Evolutionary conservation across 179 eudicot species (phyloP).

Genomic region (Heliamphora pulchella): DNA sequence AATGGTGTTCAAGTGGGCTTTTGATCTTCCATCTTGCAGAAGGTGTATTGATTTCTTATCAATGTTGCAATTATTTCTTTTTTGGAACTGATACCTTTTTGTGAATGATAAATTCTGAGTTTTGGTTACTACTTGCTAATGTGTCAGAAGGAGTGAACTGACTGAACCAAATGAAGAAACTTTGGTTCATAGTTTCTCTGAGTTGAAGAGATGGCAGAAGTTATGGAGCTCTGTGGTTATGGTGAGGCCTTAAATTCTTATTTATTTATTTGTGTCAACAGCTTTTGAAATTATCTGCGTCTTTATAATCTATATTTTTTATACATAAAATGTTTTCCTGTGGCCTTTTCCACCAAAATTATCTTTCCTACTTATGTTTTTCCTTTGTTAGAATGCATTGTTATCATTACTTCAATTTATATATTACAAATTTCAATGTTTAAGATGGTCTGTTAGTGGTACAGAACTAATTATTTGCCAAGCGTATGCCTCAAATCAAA

Average conservation of each 20-base stretch:
- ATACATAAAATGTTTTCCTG: neutral
- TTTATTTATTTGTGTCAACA: slow-evolving; percentile 1
- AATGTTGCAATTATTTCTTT: slow-evolving; percentile 7
- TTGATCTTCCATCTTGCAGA: slow-evolving; percentile 49
- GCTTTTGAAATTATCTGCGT: slow-evolving; percentile 9
- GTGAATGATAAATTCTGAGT: slow-evolving; percentile 2
- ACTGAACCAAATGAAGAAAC: slow-evolving; percentile 39
- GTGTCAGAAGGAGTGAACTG: slow-evolving; percentile 26
- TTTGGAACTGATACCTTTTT: neutral
- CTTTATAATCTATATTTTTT: neutral
- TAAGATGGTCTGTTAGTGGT: too few species aligned
- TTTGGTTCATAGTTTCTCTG: slow-evolving; percentile 37
- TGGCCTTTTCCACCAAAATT: neutral
- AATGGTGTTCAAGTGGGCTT: slow-evolving; percentile 36
- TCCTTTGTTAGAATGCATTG: neutral
- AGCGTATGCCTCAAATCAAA: neutral
- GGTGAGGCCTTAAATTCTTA: slow-evolving; percentile 37
- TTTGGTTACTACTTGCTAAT: neutral
- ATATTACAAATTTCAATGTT: neutral
- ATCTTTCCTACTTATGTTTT: neutral
- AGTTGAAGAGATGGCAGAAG: slow-evolving; percentile 39
- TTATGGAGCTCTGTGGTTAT: slow-evolving; percentile 54
- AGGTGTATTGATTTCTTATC: slow-evolving; percentile 29
- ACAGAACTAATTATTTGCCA: neutral
- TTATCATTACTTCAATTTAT: neutral